Conservation (phyloP, 805 yeast species). For the Yarrowia sp. region DNA sequence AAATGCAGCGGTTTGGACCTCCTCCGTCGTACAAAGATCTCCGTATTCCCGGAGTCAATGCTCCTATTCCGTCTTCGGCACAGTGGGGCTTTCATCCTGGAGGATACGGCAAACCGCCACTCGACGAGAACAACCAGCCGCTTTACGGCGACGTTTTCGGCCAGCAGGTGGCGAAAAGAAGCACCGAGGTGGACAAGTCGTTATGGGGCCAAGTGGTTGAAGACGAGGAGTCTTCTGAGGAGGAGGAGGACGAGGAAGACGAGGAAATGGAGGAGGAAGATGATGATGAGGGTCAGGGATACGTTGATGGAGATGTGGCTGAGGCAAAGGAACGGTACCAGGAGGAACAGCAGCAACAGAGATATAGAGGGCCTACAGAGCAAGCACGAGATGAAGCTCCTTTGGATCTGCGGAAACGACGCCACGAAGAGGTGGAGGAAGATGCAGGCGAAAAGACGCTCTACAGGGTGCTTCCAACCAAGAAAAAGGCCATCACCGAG, state of each 20-base stretch:
- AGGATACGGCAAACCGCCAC: constrained; percentile 42
- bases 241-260: constrained; percentile 39
- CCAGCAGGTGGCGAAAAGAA: constrained; percentile 15
- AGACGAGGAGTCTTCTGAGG: constrained; percentile 41
- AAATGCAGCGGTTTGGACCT: constrained; percentile 66
- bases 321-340: constrained; percentile 28
- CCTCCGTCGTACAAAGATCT: constrained; percentile 79
- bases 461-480: constrained; percentile 39
- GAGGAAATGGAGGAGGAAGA: constrained; percentile 31
- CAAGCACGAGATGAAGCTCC: constrained; percentile 3
- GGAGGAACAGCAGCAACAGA: neutral
- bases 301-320: constrained; percentile 41
- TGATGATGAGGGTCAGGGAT: constrained; percentile 39
- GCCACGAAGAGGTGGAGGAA: constrained; percentile 17
- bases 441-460: constrained; percentile 30
- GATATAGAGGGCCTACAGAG: neutral
- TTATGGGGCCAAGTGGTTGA: constrained; percentile 33
- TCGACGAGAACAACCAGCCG: constrained; percentile 38
- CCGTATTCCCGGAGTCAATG: constrained; percentile 53
- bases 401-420: constrained; percentile 29
- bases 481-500: constrained; percentile 28
- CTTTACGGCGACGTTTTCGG: constrained; percentile 40
- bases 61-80: constrained; percentile 42
- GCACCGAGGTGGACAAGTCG: constrained; percentile 26
- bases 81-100: constrained; percentile 44